phyloP scores from a whole-genome alignment of 2,329 filamentous ascomycete genomes.

The Lomentospora prolificans region DNA sequence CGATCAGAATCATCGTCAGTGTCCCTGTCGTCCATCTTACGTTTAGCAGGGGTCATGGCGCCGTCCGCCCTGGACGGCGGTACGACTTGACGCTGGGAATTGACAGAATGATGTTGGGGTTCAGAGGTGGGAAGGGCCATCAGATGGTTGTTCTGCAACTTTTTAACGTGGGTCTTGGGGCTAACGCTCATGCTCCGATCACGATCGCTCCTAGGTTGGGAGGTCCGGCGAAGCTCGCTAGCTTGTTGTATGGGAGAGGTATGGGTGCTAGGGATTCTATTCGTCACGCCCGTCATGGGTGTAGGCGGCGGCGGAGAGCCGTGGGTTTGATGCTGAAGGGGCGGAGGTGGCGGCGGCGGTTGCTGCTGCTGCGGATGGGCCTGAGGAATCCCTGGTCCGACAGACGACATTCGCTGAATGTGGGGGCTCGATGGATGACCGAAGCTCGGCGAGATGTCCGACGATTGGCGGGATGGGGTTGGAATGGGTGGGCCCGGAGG shows the following conservation, averaged over 20 bases:
- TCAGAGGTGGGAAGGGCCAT: not conserved
- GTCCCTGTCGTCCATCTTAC: conserved; percentile 28
- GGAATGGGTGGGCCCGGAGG: not conserved
- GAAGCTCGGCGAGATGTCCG: conserved; percentile 7
- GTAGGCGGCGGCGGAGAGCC: conserved; percentile 15
- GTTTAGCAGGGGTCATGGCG: conserved; percentile 27
- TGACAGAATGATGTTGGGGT: conserved; percentile 1
- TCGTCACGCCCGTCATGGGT: conserved; percentile 14
- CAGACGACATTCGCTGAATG: conserved; percentile 36
- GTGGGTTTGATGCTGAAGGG: conserved; percentile 25
- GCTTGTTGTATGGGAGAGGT: conserved; percentile 34
- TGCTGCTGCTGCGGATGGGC: conserved; percentile 13
- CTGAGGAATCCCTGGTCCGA: conserved; percentile 15
- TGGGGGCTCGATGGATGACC: conserved; percentile 46
- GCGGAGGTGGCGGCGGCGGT: conserved; percentile 20
- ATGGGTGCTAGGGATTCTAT: conserved; percentile 31
- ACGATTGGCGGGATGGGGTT: conserved; percentile 5
- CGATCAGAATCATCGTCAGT: conserved; percentile 7
- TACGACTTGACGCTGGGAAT: not conserved
- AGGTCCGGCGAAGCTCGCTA: conserved; percentile 35
- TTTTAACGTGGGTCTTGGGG: conserved; percentile 60
- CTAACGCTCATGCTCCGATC: conserved; percentile 67
- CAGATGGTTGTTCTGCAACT: conserved; percentile 32
- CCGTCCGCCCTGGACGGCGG: not conserved
- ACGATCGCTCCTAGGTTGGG: conserved; percentile 49